Conservation (phyloP, 169 alveolate genomes). For the Eimeria tenella region DNA sequence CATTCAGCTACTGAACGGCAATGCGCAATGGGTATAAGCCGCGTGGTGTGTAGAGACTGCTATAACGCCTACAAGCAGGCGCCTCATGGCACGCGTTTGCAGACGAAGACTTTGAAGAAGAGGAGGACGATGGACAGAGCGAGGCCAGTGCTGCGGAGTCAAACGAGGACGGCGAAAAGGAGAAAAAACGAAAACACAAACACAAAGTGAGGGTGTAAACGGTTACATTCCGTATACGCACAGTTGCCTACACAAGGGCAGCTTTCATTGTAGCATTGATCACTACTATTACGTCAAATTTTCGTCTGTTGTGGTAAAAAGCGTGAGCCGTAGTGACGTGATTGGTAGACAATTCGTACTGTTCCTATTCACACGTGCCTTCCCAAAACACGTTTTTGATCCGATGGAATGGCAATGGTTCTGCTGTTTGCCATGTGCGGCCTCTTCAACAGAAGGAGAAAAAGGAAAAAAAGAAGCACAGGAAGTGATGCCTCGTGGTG, state of each 20-base stretch:
- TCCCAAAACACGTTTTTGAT: neutral
- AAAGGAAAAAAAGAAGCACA: constrained; percentile 73
- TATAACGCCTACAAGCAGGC: too few relatives aligned
- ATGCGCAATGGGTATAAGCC: too few relatives aligned
- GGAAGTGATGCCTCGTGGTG: neutral
- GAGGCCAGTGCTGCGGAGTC: constrained; percentile 67
- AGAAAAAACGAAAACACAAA: constrained; percentile 49
- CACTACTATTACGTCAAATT: too few relatives aligned
- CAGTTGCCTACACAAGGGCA: neutral
- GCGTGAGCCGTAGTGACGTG: too few relatives aligned
- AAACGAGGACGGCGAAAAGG: constrained; percentile 76
- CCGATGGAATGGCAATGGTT: neutral
- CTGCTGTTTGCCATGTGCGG: neutral
- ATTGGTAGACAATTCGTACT: too few relatives aligned
- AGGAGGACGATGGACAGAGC: constrained; percentile 70
- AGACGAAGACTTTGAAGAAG: constrained; percentile 76
- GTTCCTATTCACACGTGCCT: too few relatives aligned
- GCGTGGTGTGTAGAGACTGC: too few relatives aligned
- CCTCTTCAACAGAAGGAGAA: constrained; percentile 47
- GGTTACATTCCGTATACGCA: neutral
- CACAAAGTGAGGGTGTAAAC: constrained; percentile 45
- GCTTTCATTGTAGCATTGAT: neutral
- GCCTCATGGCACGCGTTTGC: neutral
- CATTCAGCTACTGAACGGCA: neutral
- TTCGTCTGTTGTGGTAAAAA: too few relatives aligned